phyloP scores from a whole-genome alignment of 768 basidiomycete genomes.

The Suillus placidus region DNA sequence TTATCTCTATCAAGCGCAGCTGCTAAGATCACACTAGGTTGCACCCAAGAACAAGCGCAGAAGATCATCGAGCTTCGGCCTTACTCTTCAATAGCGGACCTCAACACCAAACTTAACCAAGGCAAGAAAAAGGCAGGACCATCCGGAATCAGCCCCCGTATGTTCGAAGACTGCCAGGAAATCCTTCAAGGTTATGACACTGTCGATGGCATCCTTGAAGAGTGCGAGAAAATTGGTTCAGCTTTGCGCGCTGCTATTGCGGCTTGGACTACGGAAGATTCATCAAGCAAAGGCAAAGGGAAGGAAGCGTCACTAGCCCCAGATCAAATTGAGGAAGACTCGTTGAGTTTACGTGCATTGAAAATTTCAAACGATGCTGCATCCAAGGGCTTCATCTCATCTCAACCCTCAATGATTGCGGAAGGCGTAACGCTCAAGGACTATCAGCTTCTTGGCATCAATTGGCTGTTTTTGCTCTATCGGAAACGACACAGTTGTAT shows the following conservation, averaged over 20 bases:
- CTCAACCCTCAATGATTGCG: slow-evolving; percentile 71
- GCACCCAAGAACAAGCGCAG: slow-evolving; percentile 78
- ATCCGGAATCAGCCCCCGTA: slow-evolving; percentile 80
- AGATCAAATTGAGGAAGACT: slow-evolving; percentile 59
- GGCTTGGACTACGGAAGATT: slow-evolving; percentile 61
- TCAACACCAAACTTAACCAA: slow-evolving; percentile 75
- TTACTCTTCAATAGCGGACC: slow-evolving; percentile 73
- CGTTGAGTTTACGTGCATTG: slow-evolving; percentile 57
- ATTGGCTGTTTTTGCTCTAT: slow-evolving; percentile 93
- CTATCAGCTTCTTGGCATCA: slow-evolving; percentile 96
- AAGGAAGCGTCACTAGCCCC: slow-evolving; percentile 34
- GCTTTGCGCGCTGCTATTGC: slow-evolving; percentile 73
- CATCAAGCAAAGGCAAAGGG: slow-evolving; percentile 40
- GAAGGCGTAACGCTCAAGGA: slow-evolving; percentile 84
- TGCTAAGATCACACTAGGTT: slow-evolving; percentile 50
- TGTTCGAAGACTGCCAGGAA: slow-evolving; percentile 88
- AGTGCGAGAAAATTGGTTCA: slow-evolving; percentile 85
- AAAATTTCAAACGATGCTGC: slow-evolving; percentile 42
- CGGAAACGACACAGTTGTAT: slow-evolving; percentile 85
- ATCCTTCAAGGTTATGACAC: slow-evolving; percentile 85
- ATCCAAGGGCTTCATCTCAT: slow-evolving; percentile 66
- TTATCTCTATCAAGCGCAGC: neutral
- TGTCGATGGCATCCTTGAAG: slow-evolving; percentile 86
- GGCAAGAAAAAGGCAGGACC: slow-evolving; percentile 87
- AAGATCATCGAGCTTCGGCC: slow-evolving; percentile 80